phyloP scores from a whole-genome alignment of 768 basidiomycete genomes.

The Boletus rufocinnamomeus region DNA sequence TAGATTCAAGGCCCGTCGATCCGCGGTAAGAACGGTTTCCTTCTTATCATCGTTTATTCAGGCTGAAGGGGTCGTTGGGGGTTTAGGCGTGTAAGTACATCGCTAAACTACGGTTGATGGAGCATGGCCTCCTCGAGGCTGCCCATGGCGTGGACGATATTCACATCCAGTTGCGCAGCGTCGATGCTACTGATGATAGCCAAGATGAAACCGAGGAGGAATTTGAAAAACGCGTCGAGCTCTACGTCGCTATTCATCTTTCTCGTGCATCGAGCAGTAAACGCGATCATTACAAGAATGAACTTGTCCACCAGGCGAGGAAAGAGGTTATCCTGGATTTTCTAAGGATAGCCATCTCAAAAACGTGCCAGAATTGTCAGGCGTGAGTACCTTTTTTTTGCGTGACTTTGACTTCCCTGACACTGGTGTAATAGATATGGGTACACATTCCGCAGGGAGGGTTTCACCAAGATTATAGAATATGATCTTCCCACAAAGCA shows the following conservation, averaged over 20 bases:
- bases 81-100: constrained; percentile 76
- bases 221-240: constrained; percentile 61
- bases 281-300: constrained; percentile 88
- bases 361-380: constrained; percentile 82
- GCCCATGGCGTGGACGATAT: constrained; percentile 77
- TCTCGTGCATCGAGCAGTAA: constrained; percentile 49
- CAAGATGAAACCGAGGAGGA: constrained; percentile 60
- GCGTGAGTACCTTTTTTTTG: constrained; percentile 58
- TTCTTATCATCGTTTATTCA: constrained; percentile 14
- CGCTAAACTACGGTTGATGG: constrained; percentile 84
- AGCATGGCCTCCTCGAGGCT: constrained; percentile 84
- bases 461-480: constrained; percentile 91
- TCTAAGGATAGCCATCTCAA: constrained; percentile 62
- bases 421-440: constrained; percentile 50
- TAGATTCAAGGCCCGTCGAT: constrained; percentile 76
- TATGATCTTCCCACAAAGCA: constrained; percentile 84
- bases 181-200: constrained; percentile 41
- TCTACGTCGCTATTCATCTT: constrained; percentile 61
- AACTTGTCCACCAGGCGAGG: constrained; percentile 81
- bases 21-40: constrained; percentile 52
- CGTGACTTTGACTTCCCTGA: constrained; percentile 7
- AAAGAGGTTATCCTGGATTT: constrained; percentile 84
- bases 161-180: constrained; percentile 41
- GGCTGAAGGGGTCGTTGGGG: constrained; percentile 13
- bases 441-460: constrained; percentile 93